phyloP scores from a whole-genome alignment of 1,284 basidiomycete genomes.

The Tilletia walkeri region DNA sequence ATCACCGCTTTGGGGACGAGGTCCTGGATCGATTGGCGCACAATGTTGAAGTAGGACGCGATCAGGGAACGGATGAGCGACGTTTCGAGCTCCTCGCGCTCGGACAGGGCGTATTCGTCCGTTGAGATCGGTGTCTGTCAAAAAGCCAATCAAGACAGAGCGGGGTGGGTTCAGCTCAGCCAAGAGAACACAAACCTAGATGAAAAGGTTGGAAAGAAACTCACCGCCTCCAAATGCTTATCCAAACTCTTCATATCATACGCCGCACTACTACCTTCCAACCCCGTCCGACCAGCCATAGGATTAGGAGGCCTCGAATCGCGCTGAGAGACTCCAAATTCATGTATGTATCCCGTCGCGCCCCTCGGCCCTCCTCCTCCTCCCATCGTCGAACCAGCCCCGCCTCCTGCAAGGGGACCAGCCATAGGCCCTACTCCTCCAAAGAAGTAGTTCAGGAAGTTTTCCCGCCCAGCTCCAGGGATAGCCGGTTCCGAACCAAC shows the following conservation, averaged over 20 bases:
- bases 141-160: not conserved
- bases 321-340: conserved; percentile 3
- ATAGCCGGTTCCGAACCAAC: conserved; percentile 22
- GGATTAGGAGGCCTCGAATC: conserved; percentile 31
- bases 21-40: conserved; percentile 94
- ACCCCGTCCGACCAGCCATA: conserved; percentile 63
- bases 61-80: conserved; percentile 91
- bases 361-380: not conserved
- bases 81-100: conserved; percentile 93
- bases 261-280: conserved; percentile 78
- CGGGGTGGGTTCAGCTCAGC: too few relatives aligned
- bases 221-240: conserved; percentile 66
- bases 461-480: conserved; percentile 30
- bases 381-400: not conserved
- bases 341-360: not conserved
- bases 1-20: conserved; percentile 76
- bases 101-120: conserved; percentile 63
- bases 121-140: conserved; percentile 65
- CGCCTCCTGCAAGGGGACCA: not conserved
- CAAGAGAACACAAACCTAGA: too few relatives aligned
- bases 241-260: conserved; percentile 99
- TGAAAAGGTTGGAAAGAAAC: conserved; percentile 2
- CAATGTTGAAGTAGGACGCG: conserved; percentile 91
- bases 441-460: conserved; percentile 55
- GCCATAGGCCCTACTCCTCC: conserved; percentile 44